Evolutionary conservation across 345 rosid genomes (phyloP).

Genomic region (Sapria himalayana): DNA sequence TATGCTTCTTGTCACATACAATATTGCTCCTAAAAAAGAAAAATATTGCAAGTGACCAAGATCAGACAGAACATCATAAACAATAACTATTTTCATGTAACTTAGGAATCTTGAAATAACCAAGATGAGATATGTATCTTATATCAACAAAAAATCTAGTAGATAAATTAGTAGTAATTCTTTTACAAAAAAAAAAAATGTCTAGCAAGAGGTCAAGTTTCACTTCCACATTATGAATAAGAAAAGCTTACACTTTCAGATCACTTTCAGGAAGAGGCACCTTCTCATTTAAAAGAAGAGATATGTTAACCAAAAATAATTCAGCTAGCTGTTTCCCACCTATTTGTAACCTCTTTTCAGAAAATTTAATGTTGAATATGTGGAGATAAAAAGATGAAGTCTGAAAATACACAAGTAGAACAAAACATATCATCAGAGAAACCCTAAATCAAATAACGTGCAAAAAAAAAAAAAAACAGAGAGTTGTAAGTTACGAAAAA

Average conservation of each 20-base stretch:
- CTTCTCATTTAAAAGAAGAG: conserved; percentile 61
- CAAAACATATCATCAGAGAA: background rate
- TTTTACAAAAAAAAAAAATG: too few species aligned
- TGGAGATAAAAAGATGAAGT: conserved; percentile 75
- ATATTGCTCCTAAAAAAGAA: conserved; percentile 56
- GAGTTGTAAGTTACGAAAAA: too few species aligned
- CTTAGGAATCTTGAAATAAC: too few species aligned
- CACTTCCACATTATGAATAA: too few species aligned
- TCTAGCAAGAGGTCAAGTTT: too few species aligned
- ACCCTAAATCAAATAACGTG: background rate
- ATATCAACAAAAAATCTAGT: too few species aligned
- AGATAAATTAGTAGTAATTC: too few species aligned
- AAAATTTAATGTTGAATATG: conserved; percentile 60
- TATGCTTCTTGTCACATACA: conserved; percentile 50
- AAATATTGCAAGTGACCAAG: conserved; percentile 4
- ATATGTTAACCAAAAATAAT: conserved; percentile 36
- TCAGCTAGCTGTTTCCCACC: conserved; percentile 70
- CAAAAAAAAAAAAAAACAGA: too few species aligned
- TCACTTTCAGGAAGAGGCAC: conserved; percentile 56
- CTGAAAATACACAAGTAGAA: conserved; percentile 23
- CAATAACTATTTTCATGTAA: background rate
- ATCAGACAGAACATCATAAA: conserved; percentile 4
- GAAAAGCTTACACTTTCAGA: conserved; percentile 76
- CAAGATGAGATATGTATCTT: too few species aligned
- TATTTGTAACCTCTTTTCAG: conserved; percentile 39